A percentile compares a stretch with the other conserved stretches of the same genome.
Evolutionary conservation across 345 rosid species (phyloP).

Genomic region (Melastoma malabathricum): DNA sequence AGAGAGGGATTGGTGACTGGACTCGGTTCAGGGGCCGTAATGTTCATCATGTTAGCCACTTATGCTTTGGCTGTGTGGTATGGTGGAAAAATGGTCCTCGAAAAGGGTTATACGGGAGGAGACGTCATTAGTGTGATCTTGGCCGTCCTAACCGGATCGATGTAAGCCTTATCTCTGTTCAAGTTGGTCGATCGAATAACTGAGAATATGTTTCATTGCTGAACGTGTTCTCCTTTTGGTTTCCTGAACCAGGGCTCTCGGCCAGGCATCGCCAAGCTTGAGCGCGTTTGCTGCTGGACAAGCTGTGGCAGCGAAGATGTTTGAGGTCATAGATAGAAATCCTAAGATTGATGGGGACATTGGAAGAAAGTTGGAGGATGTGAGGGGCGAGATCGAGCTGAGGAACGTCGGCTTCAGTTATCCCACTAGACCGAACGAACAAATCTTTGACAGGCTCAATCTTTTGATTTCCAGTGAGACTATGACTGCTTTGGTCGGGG

Average conservation of each 20-base stretch:
- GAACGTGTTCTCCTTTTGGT: background rate
- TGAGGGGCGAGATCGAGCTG: slow-evolving; percentile 23
- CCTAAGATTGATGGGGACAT: slow-evolving; percentile 27
- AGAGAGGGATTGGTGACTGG: slow-evolving; percentile 28
- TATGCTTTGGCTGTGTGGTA: slow-evolving; percentile 36
- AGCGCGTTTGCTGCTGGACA: slow-evolving; percentile 32
- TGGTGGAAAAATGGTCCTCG: slow-evolving; percentile 37
- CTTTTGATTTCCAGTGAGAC: slow-evolving; percentile 25
- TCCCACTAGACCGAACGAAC: slow-evolving; percentile 29
- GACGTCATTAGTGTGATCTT: slow-evolving; percentile 24
- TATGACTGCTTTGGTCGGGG: slow-evolving; percentile 33
- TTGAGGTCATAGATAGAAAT: slow-evolving; percentile 24
- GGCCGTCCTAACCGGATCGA: slow-evolving; percentile 27
- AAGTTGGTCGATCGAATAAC: no score
- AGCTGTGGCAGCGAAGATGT: slow-evolving; percentile 35
- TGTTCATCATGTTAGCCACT: slow-evolving; percentile 10
- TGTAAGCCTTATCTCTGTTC: slow-evolving; percentile 12
- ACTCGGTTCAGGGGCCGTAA: slow-evolving; percentile 21
- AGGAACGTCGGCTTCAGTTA: slow-evolving; percentile 26
- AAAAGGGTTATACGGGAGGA: slow-evolving; percentile 35
- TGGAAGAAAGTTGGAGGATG: slow-evolving; percentile 18
- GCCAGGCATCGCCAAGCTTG: slow-evolving; percentile 30
- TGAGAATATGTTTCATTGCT: background rate
- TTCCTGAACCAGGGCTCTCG: slow-evolving; percentile 26
- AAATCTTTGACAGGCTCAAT: slow-evolving; percentile 24